Base-by-base conservation (phyloP, 371 early-diverging fungal genomes). In the Actinomortierella ambigua region DNA sequence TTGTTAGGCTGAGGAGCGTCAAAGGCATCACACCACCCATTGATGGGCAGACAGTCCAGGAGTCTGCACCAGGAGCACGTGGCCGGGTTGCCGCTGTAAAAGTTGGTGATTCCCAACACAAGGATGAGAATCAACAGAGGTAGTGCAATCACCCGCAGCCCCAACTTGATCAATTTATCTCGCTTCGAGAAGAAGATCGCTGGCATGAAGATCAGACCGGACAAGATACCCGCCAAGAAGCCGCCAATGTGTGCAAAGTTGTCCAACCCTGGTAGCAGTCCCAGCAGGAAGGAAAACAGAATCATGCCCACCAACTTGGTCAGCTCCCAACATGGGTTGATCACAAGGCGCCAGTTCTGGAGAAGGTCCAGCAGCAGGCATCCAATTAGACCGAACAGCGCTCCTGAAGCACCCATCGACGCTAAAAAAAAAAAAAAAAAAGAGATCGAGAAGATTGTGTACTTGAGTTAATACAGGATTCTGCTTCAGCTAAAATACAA, bases 201-300 rank as follows among this genome's bases (percentile, higher is more conserved):
- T 0, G 82, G 82, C 64, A 82, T 75, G 24, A 86, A 63, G n/a
- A 79, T 53, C n/a, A 82, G 55, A 26, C 85, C 83, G 28, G 84
- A 63, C 26, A 86, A 52, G 8, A 85, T 73, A 29, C 89, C 82
- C 20, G 79, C 69, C 1, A 75, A 51, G 52, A 88, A 81, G 4
- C 89, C 89, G 41, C 95, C 93, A 56, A 92, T 78, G 75, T 94
- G 91, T 22, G 86, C 88, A 78, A 91, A 90, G 75, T 94, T 92
- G 78, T 94, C 93, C 40, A 93, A 65, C 65, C 68, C 82, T 0
- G 93, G 93, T 8, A 93, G 76, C 49, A 88, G 77, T 0, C 93
- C 93, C 29, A 93, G 60, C 1, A 80, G 78, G 53, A 93, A 81
- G 3, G 89, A 85, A 49, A 91, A 40, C 1, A 86, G 34, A 27